phyloP scores from a whole-genome alignment of 23 red algal species.

The Chondrus crispus region DNA sequence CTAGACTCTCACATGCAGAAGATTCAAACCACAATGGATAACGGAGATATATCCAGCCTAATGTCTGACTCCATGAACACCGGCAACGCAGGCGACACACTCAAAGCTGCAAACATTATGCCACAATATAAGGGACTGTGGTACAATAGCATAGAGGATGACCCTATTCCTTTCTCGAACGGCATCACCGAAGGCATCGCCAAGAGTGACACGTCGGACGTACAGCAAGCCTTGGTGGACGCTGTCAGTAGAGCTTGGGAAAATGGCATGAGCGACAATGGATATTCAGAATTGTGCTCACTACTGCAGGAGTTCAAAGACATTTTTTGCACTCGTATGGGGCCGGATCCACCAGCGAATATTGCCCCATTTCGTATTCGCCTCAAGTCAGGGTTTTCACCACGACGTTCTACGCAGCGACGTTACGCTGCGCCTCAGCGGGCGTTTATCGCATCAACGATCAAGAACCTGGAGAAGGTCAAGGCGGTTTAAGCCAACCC shows the following conservation, averaged over 20 bases:
- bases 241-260: too few species aligned
- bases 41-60: too few species aligned
- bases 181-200: background rate
- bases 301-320: background rate
- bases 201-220: too few species aligned
- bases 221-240: too few species aligned
- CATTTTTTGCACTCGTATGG: background rate
- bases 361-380: background rate
- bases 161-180: background rate
- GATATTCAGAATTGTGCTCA: background rate
- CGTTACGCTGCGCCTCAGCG: background rate
- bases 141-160: background rate
- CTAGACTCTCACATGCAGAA: background rate
- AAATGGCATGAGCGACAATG: too few species aligned
- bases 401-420: background rate
- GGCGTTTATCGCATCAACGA: background rate
- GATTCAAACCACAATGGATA: background rate
- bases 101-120: background rate
- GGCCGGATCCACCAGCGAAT: background rate
- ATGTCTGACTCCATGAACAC: too few species aligned
- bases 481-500: background rate
- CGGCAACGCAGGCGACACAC: too few species aligned
- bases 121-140: background rate
- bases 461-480: conserved; percentile 4
- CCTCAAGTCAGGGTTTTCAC: background rate